A percentile compares a stretch with the other conserved stretches of the same genome.
Conservation (phyloP, 1,139 yeast genomes). For the Arxiozyma slooffiae region DNA sequence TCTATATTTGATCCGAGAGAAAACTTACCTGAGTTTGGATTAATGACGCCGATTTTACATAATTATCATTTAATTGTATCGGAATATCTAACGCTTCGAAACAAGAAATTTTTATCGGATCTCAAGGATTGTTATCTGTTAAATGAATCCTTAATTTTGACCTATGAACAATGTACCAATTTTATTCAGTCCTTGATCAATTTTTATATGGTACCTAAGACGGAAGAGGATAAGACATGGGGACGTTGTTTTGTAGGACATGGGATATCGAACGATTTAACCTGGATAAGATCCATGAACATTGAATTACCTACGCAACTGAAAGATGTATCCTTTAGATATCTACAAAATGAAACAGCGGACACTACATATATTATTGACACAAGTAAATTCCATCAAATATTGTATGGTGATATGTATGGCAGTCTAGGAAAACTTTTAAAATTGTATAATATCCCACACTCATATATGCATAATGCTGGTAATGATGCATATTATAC, state of each 20-base stretch:
- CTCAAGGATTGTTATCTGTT: conserved; percentile 48
- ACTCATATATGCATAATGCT: conserved; percentile 62
- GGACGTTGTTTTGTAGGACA: conserved; percentile 54
- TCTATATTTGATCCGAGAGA: conserved; percentile 53
- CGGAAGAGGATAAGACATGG: conserved; percentile 20
- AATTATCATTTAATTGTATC: conserved; percentile 48
- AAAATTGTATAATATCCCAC: conserved; percentile 46
- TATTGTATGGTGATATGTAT: conserved; percentile 38
- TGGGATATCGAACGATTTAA: conserved; percentile 51
- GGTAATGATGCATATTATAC: conserved; percentile 75
- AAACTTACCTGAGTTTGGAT: conserved; percentile 7
- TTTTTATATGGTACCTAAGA: conserved; percentile 32
- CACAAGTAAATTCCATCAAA: conserved; percentile 44
- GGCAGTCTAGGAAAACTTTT: conserved; percentile 46
- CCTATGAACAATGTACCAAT: conserved; percentile 31
- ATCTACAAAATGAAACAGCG: conserved; percentile 21
- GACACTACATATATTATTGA: conserved; percentile 34
- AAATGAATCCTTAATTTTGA: conserved; percentile 42
- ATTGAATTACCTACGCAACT: conserved; percentile 33
- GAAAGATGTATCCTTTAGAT: conserved; percentile 1
- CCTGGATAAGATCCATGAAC: conserved; percentile 42
- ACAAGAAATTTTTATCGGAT: conserved; percentile 56
- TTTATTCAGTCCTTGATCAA: conserved; percentile 39
- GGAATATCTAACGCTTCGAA: conserved; percentile 39
- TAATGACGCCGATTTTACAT: conserved; percentile 22